A percentile compares a stretch with the other conserved stretches of the same genome.
phyloP scores from a whole-genome alignment of 1,284 basidiomycete genomes.

The Pterulicium gracile region DNA sequence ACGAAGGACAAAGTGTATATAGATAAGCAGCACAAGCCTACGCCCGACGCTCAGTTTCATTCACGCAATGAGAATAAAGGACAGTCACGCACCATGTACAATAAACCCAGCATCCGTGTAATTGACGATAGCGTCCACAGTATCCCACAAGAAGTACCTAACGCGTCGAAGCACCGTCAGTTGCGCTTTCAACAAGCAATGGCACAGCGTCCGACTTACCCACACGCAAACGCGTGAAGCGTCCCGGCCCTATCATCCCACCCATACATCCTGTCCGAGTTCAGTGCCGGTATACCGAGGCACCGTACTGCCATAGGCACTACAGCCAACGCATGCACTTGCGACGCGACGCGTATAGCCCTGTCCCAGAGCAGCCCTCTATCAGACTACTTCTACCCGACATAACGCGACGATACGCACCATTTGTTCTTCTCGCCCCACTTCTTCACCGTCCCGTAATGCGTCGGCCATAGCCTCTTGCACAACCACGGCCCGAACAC shows the following conservation, averaged over 20 bases:
- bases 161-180: background rate
- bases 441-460: constrained; percentile 24
- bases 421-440: constrained; percentile 31
- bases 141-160: constrained; percentile 58
- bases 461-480: constrained; percentile 20
- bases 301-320: constrained; percentile 36
- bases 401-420: constrained; percentile 17
- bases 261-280: constrained; percentile 40
- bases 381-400: background rate
- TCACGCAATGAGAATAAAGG: constrained; percentile 4
- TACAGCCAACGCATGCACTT: constrained; percentile 41
- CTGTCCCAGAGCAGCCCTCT: constrained; percentile 16
- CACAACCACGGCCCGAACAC: constrained; percentile 29
- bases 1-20: constrained; percentile 56
- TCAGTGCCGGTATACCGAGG: constrained; percentile 27
- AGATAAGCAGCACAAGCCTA: constrained; percentile 45
- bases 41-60: constrained; percentile 3
- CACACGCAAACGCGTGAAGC: constrained; percentile 40
- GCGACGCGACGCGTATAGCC: constrained; percentile 46
- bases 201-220: constrained; percentile 24
- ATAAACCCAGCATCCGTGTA: constrained; percentile 52
- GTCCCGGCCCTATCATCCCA: constrained; percentile 41
- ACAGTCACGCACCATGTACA: constrained; percentile 40
- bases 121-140: constrained; percentile 41
- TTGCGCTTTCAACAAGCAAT: constrained; percentile 2